Base-by-base conservation (phyloP, 345 rosid genomes). In the Euclidium syriacum region DNA sequence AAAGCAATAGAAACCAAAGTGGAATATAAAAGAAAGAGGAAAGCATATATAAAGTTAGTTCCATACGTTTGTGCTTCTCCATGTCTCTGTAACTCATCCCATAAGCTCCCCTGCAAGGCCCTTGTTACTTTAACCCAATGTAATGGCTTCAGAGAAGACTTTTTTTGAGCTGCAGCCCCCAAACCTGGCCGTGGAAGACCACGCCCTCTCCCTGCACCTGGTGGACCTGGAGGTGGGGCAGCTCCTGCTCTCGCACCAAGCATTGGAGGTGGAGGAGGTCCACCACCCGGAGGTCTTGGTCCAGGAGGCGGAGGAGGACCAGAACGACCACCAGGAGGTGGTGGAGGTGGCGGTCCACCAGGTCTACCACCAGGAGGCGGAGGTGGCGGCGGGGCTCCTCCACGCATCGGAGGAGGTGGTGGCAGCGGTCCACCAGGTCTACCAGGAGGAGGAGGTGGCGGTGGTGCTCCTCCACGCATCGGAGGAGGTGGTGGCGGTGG, bases 91-190 rank as follows among this genome's bases (percentile, higher is more conserved):
- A 95, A 61, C 77, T 95, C 97, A 11, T 95, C 96, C 99, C 97
- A 95, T 66, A 95, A 87, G 79, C 96, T 95, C 81, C 99, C 99
- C 76, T 90, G 96, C 54, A 95, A 61, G 62, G 89, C 95, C 80
- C 97, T 83, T 73, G 99, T 80, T 70, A 90, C 95, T 78, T 95
- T 95, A 74, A 95, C 87, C 99, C 97, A 95, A 50, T 90, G 99
- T 56, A 95, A 58, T 63, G 99, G 99, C 81, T 95, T 95, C 70
- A 95, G 77, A 25, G 95, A 81, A 72, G 97, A 88, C 76, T 86
- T 83, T 66, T 78, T 78, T 7, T 78, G 78, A 67, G 87, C 85
- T 62, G 72, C n/a, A 35, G 73, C 74, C 43, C 64, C 76, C 29
- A 65, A 60, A 50, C 72, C 72, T 35, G 80, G 72, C 42, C 86